Conservation (phyloP, 2,329 filamentous ascomycete species). For the Colletotrichum sp. region DNA sequence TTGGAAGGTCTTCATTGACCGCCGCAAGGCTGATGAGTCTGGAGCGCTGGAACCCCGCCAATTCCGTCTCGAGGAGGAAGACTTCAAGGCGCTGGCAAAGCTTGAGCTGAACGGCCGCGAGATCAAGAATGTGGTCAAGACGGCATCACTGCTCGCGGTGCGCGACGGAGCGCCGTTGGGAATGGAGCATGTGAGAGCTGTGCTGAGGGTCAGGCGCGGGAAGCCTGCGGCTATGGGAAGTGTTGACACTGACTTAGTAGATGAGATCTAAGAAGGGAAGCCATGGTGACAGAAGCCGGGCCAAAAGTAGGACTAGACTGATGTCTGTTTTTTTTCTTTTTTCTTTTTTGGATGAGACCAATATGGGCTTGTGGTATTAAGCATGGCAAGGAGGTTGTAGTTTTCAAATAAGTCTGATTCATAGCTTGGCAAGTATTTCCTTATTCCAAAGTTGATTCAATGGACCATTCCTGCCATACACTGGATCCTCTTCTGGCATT, state of each 20-base stretch:
- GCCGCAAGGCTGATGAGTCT: neutral
- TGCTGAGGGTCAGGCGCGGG: neutral
- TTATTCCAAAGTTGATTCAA: neutral
- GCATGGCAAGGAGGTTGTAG: accelerated
- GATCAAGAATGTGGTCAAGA: neutral
- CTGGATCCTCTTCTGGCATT: neutral
- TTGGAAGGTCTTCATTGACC: neutral
- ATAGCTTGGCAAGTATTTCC: neutral
- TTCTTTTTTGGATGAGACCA: neutral
- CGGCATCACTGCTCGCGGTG: neutral
- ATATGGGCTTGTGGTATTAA: accelerated
- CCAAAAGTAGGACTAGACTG: neutral
- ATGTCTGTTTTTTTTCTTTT: too few relatives aligned
- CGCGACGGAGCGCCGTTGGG: neutral
- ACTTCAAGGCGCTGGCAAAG: neutral
- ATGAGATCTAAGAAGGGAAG: accelerated
- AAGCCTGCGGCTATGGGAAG: neutral
- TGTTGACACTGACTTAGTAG: accelerated
- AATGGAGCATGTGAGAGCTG: neutral
- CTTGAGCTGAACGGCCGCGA: neutral
- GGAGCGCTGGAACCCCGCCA: neutral
- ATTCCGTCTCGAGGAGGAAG: neutral
- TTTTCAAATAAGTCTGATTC: neutral
- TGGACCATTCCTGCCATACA: neutral
- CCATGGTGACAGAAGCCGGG: neutral